Percentiles rank a stretch among this genome's conserved stretches.
Conservation (phyloP, 306 rosid species). For the Abrus precatorius region DNA sequence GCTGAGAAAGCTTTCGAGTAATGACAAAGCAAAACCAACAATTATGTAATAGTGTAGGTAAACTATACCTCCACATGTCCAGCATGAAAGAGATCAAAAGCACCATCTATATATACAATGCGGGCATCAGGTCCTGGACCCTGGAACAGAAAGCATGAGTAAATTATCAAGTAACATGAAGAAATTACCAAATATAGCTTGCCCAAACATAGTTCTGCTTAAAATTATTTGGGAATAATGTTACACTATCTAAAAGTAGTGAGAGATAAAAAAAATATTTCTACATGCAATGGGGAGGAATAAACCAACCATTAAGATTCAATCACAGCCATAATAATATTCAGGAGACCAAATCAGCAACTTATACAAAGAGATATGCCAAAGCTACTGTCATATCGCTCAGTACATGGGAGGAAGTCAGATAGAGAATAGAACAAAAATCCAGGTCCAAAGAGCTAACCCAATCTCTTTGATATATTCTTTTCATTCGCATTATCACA, state of each 20-base stretch:
- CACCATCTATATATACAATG: constrained; percentile 97
- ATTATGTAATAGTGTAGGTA: background rate
- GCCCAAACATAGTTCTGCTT: constrained; percentile 27
- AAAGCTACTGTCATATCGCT: background rate
- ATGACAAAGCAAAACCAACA: constrained; percentile 23
- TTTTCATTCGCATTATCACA: background rate
- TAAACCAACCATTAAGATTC: constrained; percentile 17
- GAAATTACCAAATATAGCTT: constrained; percentile 8
- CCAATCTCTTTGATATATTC: background rate
- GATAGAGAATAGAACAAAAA: background rate
- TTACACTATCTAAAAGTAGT: background rate
- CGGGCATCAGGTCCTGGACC: constrained; percentile 97
- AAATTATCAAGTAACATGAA: constrained; percentile 27
- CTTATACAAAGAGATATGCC: constrained; percentile 6
- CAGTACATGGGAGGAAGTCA: background rate
- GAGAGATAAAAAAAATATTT: constrained; percentile 30
- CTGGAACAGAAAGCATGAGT: constrained; percentile 53
- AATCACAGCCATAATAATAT: constrained; percentile 2
- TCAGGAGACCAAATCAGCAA: constrained; percentile 19
- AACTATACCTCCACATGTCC: constrained; percentile 92
- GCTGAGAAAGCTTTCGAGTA: constrained; percentile 24
- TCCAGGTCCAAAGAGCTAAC: background rate
- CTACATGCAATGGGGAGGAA: constrained; percentile 29
- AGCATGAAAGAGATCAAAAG: constrained; percentile 99
- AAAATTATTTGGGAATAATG: background rate